phyloP scores from a whole-genome alignment of 2,329 filamentous ascomycete species.

The Torrubiellomyces zombiae region DNA sequence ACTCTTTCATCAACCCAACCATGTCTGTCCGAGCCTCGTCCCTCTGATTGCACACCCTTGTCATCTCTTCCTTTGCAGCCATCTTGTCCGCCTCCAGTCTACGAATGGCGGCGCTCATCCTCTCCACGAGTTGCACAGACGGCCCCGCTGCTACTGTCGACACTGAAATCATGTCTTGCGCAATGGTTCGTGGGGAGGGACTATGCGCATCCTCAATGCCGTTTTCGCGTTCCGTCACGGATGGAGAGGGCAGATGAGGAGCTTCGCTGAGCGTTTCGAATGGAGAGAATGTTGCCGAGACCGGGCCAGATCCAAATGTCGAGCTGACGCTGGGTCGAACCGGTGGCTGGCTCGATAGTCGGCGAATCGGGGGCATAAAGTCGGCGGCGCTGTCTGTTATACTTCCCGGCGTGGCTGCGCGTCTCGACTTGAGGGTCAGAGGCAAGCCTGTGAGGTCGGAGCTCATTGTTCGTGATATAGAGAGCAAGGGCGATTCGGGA shows the following conservation, averaged over 20 bases:
- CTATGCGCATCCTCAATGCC: constrained; percentile 28
- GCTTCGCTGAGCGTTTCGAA: constrained; percentile 24
- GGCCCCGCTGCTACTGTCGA: constrained; percentile 84
- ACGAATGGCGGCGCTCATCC: constrained; percentile 86
- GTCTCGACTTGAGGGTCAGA: constrained; percentile 17
- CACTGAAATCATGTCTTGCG: constrained; percentile 74
- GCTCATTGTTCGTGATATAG: constrained; percentile 34
- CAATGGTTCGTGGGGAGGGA: constrained; percentile 49
- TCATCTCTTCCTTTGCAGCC: constrained; percentile 71
- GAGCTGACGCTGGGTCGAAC: constrained; percentile 23
- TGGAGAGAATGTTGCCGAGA: constrained; percentile 26
- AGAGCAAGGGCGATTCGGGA: constrained; percentile 37
- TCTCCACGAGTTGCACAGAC: constrained; percentile 85
- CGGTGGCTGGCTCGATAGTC: constrained; percentile 32
- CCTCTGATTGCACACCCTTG: constrained; percentile 63
- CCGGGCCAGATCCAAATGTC: constrained; percentile 17
- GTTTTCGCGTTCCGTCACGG: constrained; percentile 30
- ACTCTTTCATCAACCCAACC: constrained; percentile 75
- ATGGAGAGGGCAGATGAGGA: constrained; percentile 18
- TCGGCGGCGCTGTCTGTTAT: constrained; percentile 24
- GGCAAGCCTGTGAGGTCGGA: constrained; percentile 34
- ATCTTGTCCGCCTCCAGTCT: constrained; percentile 86
- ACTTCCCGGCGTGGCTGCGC: constrained; percentile 28
- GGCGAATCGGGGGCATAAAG: constrained; percentile 23
- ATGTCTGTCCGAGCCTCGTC: constrained; percentile 88